These are phyloP conservation scores for Aspergillus sp. DNA, from an alignment of 2,329 filamentous ascomycete genomes.

Conservation along the genomic window DNA sequence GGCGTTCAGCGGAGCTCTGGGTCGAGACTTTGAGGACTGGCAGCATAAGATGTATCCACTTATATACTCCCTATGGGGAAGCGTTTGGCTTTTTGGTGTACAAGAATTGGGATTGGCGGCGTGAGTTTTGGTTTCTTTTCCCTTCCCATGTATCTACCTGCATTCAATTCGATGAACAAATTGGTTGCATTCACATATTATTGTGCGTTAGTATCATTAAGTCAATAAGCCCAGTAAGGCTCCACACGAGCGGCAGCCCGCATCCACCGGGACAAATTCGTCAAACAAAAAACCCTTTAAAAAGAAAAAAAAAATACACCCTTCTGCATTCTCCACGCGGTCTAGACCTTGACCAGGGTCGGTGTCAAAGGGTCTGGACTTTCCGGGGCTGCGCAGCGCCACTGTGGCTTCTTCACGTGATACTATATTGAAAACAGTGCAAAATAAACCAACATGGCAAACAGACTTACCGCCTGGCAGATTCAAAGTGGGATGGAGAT, in stretches of 20 bases:
- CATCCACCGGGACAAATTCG: background rate
- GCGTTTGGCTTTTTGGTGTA: background rate
- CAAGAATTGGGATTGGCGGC: background rate
- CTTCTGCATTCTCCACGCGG: background rate
- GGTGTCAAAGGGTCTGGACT: slow-evolving; percentile 17
- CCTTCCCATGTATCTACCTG: background rate
- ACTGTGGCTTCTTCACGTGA: slow-evolving; percentile 6
- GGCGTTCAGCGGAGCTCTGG: background rate
- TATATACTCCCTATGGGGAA: background rate
- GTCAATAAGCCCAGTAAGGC: no score
- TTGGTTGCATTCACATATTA: background rate
- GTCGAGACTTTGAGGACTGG: background rate
- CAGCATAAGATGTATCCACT: background rate
- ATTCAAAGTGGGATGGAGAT: slow-evolving; percentile 14
- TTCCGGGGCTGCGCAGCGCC: slow-evolving; percentile 10
- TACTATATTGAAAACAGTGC: slow-evolving; percentile 6
- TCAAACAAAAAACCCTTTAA: background rate
- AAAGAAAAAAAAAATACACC: background rate
- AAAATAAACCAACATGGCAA: slow-evolving; percentile 21
- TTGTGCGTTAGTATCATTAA: background rate
- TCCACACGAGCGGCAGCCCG: no score
- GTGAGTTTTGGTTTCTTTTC: background rate
- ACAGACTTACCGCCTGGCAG: slow-evolving; percentile 1
- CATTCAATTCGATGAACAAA: background rate
- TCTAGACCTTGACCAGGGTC: background rate